phyloP scores from a whole-genome alignment of 768 basidiomycete genomes.

The Lactarius quietus region DNA sequence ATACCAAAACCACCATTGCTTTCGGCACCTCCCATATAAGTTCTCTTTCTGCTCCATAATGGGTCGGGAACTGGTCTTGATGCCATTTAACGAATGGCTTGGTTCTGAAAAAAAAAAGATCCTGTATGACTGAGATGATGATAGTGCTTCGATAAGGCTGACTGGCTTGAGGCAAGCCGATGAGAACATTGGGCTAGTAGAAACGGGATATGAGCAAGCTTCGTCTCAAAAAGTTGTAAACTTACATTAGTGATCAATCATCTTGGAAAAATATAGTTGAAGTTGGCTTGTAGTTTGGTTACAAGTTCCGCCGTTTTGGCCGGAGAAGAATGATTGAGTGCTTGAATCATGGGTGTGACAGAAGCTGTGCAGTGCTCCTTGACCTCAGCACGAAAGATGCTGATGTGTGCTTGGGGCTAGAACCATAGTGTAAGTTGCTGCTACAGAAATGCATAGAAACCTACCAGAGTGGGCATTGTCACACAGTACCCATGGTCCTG shows the following conservation, averaged over 20 bases:
- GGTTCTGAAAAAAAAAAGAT: background rate
- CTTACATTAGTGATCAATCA: fast-evolving
- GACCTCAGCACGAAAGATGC: background rate
- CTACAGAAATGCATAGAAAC: no score
- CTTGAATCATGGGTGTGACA: background rate
- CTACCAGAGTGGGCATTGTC: no score
- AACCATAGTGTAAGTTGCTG: no score
- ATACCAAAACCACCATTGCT: background rate
- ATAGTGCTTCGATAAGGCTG: background rate
- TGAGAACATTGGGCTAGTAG: background rate
- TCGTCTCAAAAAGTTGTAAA: fast-evolving
- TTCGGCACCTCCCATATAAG: background rate
- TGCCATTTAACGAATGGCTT: background rate
- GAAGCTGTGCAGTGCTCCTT: background rate
- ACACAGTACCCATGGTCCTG: no score
- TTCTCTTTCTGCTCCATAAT: background rate
- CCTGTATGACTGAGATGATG: background rate
- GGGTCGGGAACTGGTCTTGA: background rate
- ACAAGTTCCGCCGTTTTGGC: background rate
- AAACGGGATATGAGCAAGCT: background rate
- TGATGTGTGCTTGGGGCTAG: background rate
- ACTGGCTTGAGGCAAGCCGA: background rate
- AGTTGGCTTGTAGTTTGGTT: fast-evolving
- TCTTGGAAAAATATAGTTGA: background rate
- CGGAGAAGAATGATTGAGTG: background rate